Evolutionary conservation across 805 yeast species (phyloP).

Genomic region (Candida sithepensis): DNA sequence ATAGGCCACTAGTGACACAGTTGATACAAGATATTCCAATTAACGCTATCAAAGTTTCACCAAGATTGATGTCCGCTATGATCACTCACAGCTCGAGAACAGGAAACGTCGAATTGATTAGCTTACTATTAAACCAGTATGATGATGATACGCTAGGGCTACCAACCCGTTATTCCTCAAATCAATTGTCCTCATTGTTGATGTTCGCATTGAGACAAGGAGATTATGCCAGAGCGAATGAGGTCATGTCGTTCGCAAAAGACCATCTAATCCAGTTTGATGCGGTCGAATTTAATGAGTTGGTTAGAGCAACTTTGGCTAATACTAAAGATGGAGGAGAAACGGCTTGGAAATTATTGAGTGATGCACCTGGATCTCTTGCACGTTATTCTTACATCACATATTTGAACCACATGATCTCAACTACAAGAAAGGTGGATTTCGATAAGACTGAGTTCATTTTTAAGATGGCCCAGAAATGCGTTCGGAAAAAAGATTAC

Average conservation of each 20-base stretch:
- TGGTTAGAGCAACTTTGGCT: conserved; percentile 25
- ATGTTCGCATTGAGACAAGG: conserved; percentile 24
- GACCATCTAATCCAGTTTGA: conserved; percentile 23
- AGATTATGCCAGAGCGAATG: conserved; percentile 27
- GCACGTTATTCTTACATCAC: conserved; percentile 27
- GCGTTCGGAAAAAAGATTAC: conserved; percentile 12
- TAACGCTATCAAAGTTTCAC: conserved; percentile 30
- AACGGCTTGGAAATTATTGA: conserved; percentile 29
- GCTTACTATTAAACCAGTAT: conserved; percentile 25
- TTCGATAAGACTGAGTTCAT: conserved; percentile 23
- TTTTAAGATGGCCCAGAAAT: conserved; percentile 13
- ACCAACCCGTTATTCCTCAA: conserved; percentile 23
- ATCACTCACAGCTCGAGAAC: conserved; percentile 28
- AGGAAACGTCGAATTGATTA: conserved; percentile 22
- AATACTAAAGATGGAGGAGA: conserved; percentile 10
- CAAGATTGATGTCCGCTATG: conserved; percentile 31
- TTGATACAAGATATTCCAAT: conserved; percentile 31
- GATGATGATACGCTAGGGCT: conserved; percentile 20
- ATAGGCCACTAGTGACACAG: conserved; percentile 22
- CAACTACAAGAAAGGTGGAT: conserved; percentile 15
- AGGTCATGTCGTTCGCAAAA: conserved; percentile 26
- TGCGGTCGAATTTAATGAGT: conserved; percentile 29
- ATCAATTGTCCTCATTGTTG: conserved; percentile 30
- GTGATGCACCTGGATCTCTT: conserved; percentile 12
- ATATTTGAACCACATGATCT: conserved; percentile 28